These are phyloP conservation scores for Sordariomycetes sp. DNA, from an alignment of 2,329 filamentous ascomycete species.

Conservation along the genomic window DNA sequence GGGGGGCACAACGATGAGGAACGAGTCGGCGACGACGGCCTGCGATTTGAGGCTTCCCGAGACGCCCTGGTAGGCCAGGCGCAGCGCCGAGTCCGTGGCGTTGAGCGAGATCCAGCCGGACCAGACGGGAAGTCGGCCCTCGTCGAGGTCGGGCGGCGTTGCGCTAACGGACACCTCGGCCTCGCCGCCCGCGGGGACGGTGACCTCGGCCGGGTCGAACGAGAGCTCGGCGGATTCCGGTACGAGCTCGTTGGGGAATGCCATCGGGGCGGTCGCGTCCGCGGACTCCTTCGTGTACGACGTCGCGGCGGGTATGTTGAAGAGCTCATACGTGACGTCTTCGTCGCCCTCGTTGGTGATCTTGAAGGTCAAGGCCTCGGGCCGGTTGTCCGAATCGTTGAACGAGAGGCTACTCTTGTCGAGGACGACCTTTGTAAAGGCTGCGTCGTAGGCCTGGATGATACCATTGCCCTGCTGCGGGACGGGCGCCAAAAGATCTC, in stretches of 20 bases:
- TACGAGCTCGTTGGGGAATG: slow-evolving; percentile 33
- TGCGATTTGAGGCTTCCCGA: slow-evolving; percentile 19
- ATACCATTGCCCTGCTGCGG: slow-evolving; percentile 51
- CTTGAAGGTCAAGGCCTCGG: slow-evolving; percentile 35
- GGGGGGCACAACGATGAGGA: not conserved
- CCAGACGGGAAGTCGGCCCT: slow-evolving; percentile 25
- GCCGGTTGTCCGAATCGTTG: slow-evolving; percentile 52
- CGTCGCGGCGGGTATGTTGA: slow-evolving; percentile 37
- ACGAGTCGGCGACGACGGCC: slow-evolving; percentile 18
- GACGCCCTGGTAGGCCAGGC: slow-evolving; percentile 28
- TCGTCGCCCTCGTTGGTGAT: slow-evolving; percentile 42
- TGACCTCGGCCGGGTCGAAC: slow-evolving; percentile 31
- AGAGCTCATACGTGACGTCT: slow-evolving; percentile 39
- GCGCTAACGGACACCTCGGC: slow-evolving; percentile 19
- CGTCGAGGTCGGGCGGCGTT: slow-evolving; percentile 17
- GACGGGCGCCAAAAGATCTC: slow-evolving; percentile 37
- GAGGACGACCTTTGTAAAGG: slow-evolving; percentile 40
- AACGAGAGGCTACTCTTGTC: slow-evolving; percentile 48
- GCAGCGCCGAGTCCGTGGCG: slow-evolving; percentile 21
- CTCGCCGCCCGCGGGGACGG: slow-evolving; percentile 14
- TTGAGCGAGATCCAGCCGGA: slow-evolving; percentile 30
- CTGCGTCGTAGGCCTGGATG: slow-evolving; percentile 48
- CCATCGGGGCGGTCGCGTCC: slow-evolving; percentile 20
- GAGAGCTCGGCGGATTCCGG: slow-evolving; percentile 28
- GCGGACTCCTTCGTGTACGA: slow-evolving; percentile 37